Conservation (phyloP, 306 rosid genomes). For the Betula pendula region DNA sequence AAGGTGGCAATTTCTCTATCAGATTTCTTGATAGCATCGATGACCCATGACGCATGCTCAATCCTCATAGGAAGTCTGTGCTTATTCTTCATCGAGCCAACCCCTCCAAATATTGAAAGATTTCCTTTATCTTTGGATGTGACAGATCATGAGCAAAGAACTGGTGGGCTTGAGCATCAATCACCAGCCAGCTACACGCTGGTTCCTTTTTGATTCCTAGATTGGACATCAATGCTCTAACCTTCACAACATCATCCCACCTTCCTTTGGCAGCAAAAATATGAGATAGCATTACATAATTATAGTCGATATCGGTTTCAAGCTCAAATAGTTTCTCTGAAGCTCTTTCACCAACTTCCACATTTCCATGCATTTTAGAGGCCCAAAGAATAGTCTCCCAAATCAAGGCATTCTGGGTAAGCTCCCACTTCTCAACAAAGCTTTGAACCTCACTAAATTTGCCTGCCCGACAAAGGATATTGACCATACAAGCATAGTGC, state of each 20-base stretch:
- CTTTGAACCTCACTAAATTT: constrained; percentile 36
- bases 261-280: constrained; percentile 39
- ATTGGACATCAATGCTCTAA: constrained; percentile 36
- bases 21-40: no score
- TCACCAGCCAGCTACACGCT: constrained; percentile 44
- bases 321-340: constrained; percentile 35
- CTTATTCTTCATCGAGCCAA: no score
- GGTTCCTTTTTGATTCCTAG: constrained; percentile 43
- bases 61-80: no score
- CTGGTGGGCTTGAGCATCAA: constrained; percentile 25
- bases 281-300: constrained; percentile 36
- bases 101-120: constrained; percentile 33
- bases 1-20: no score
- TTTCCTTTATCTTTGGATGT: constrained; percentile 30
- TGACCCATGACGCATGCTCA: no score
- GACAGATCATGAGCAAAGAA: constrained; percentile 27
- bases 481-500: constrained; percentile 43
- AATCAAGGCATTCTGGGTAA: constrained; percentile 28
- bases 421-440: constrained; percentile 38
- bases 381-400: constrained; percentile 43
- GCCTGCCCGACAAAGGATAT: constrained; percentile 41
- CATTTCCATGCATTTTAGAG: constrained; percentile 33
- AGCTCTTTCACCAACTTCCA: constrained; percentile 35
- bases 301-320: constrained; percentile 33
- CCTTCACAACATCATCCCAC: constrained; percentile 33